phyloP scores from a whole-genome alignment of 106 monocot species.

The Gastrodia elata region DNA sequence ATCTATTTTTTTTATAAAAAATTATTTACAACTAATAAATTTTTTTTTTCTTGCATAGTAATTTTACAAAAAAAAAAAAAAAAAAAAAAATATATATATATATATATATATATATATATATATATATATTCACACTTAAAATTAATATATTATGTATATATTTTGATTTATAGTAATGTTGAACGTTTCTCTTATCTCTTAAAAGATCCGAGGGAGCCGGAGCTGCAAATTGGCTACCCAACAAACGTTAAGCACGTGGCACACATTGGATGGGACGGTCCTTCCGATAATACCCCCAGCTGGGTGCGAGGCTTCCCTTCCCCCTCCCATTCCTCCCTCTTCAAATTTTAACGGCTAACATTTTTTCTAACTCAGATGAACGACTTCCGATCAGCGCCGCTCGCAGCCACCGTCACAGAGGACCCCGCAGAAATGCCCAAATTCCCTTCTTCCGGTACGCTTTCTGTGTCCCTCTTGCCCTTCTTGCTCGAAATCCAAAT shows the following conservation, averaged over 20 bases:
- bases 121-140: too few relatives aligned
- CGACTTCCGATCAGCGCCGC: conserved; percentile 11
- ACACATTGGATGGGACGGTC: conserved; percentile 22
- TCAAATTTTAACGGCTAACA: neutral
- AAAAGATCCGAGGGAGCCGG: conserved; percentile 7
- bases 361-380: conserved; percentile 14
- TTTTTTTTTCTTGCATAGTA: too few relatives aligned
- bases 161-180: too few relatives aligned
- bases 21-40: too few relatives aligned
- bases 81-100: too few relatives aligned
- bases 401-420: neutral
- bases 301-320: conserved; percentile 4
- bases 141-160: too few relatives aligned
- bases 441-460: conserved; percentile 6
- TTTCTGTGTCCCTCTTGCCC: neutral
- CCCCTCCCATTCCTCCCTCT: neutral
- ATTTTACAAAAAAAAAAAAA: too few relatives aligned
- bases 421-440: neutral
- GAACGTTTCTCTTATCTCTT: too few relatives aligned
- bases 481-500: too few relatives aligned
- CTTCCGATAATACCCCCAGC: conserved; percentile 10
- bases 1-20: too few relatives aligned
- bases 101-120: too few relatives aligned
- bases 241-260: conserved; percentile 24
- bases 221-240: conserved; percentile 19